phyloP scores from a whole-genome alignment of 768 basidiomycete species.

The Clitopilus passeckerianus region DNA sequence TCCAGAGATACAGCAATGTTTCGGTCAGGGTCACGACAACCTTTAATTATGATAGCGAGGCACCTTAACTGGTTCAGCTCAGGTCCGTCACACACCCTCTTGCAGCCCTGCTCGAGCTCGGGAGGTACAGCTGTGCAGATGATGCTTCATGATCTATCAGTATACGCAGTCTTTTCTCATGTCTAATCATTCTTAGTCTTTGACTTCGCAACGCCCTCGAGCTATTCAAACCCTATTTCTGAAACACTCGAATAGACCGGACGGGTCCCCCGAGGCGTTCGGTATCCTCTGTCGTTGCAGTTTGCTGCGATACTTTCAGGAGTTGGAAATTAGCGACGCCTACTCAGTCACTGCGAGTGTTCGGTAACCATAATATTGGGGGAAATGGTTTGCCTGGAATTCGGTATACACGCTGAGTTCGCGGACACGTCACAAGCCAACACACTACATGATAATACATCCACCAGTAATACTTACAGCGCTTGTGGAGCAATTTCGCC shows the following conservation, averaged over 20 bases:
- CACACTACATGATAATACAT: neutral
- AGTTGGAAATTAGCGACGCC: neutral
- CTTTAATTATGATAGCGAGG: neutral
- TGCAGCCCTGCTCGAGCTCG: neutral
- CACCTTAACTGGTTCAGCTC: neutral
- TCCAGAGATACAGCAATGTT: neutral
- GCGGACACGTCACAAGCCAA: neutral
- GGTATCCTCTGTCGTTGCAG: neutral
- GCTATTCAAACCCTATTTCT: neutral
- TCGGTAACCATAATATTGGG: neutral
- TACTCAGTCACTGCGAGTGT: neutral
- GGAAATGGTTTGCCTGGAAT: neutral
- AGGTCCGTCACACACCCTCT: neutral
- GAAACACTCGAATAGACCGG: neutral
- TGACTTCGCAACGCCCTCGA: neutral
- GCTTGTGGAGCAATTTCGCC: neutral
- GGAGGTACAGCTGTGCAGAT: neutral
- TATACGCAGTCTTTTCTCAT: neutral
- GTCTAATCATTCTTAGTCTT: neutral
- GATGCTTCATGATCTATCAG: neutral
- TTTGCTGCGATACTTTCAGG: neutral
- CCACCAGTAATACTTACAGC: too few relatives aligned
- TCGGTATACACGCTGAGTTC: neutral
- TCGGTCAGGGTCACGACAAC: neutral
- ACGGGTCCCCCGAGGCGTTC: neutral